phyloP scores from a whole-genome alignment of 2,329 filamentous ascomycete species.

The Colletotrichum eleusines region DNA sequence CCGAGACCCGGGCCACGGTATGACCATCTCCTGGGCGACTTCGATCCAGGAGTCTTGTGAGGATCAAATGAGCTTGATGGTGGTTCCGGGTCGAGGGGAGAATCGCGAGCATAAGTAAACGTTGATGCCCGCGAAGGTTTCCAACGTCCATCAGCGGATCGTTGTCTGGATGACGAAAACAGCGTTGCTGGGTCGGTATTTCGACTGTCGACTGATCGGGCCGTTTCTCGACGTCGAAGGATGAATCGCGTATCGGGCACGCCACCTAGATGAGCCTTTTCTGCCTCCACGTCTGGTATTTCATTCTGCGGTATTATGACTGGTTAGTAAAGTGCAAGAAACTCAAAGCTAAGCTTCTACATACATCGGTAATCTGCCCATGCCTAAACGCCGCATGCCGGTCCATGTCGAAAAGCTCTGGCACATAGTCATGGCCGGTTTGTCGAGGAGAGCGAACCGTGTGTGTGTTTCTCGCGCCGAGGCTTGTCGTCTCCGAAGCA shows the following conservation, averaged over 20 bases:
- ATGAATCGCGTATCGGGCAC: neutral
- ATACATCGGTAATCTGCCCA: neutral
- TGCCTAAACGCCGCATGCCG: neutral
- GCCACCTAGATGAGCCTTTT: neutral
- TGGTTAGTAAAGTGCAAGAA: neutral
- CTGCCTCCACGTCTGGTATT: neutral
- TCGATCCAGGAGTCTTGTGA: neutral
- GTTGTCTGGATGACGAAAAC: neutral
- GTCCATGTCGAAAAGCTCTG: constrained; percentile 13
- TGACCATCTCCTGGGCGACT: neutral
- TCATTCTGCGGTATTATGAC: neutral
- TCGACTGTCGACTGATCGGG: neutral
- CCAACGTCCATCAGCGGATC: neutral
- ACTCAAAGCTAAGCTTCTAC: too few species aligned
- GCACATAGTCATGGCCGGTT: neutral
- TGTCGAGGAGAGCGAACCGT: neutral
- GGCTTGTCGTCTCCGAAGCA: constrained; percentile 8
- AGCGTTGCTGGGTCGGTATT: neutral
- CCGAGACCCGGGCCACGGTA: neutral
- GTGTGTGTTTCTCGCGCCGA: neutral
- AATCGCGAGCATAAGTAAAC: neutral
- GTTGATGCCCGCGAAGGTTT: neutral
- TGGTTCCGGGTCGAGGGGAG: constrained; percentile 7
- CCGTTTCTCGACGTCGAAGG: neutral
- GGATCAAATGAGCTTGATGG: too few species aligned